Evolutionary conservation across 2,329 filamentous ascomycete genomes (phyloP), one percentile per base, ranked within the genome.

Genomic region (Ampelomyces quisqualis): DNA sequence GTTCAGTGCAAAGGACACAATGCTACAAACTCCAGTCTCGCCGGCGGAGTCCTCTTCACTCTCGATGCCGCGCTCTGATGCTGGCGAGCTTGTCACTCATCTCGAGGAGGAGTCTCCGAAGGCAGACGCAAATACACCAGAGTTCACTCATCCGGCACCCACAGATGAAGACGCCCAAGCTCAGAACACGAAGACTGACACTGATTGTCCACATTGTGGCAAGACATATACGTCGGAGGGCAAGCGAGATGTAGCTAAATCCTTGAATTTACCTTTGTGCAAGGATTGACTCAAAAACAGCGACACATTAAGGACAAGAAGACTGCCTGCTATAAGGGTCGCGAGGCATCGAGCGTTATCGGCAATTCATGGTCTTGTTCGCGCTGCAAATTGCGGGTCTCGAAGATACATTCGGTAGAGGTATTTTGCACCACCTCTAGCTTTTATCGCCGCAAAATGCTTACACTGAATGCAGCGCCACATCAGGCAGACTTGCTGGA

Each of bases 401-500:
- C 19, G 10, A 41, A 38, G 22, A 40, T 39, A 18, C 39, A 20
- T 8, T 38, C 44, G 18, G 27, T 32, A 28, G 32, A 36, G 19
- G 43, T 40, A 17, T 2, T 32, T 19, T 13, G 9, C 9, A 7
- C 18, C 20, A 26, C 17, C 15, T 8, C 9, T 3, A n/a, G 7
- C 17, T 5, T 6, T 1, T 4, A 22, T 36, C 5, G 32, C 7
- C n/a, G 21, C 9, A 5, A 15, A n/a, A 28, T n/a, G 14, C 40
- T 50, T 13, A 50, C 19, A 13, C 2, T n/a, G 2, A 4, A 2
- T 4, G 8, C 24, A 51, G 48, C 33, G 36, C 15, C 48, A 51
- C 9, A 45, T 51, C 10, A 9, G 9, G 4, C 27, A 21, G 2
- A 33, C 45, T 2, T 48, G 45, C 17, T 55, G 52, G 52, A 51